Evolutionary conservation across 2,329 filamentous ascomycete species (phyloP), one percentile per base, ranked within the genome.

Genomic region (Samsoniella hepiali): DNA sequence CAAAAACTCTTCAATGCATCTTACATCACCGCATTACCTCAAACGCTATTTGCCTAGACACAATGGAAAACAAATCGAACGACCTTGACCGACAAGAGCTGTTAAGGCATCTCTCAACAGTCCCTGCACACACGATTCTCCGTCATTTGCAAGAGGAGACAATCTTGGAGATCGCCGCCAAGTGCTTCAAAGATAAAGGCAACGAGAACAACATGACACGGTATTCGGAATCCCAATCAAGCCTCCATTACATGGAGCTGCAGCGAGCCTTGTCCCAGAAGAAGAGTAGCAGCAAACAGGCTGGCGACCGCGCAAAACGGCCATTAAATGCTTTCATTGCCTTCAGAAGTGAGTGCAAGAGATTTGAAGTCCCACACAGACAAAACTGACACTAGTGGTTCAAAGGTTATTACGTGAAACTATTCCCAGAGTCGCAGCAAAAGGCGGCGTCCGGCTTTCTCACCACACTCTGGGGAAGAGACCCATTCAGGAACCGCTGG

Each of bases 391-490:
- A 36, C 65, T 8, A 64, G 55, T 42, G 57, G n/a, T 38, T 13
- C 7, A 49, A 8, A 83, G 81, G 75, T 66, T 82, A 79, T 69
- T 82, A 82, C 67, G 72, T 79, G 36, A 69, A 72, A 9, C 71
- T 81, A 10, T 82, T 84, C 67, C 76, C 76, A 8, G 72, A 74
- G 36, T 71, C 76, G 56, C 78, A 78, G 44, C 84, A 85, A 73
- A 84, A 84, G 73, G 74, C 76, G 47, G 80, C 82, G 61, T 86
- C 83, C 47, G 78, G 77, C 15, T 75, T 79, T 65, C 71, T 86
- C 64, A 79, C 75, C 29, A 69, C 72, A 36, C 74, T 84, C 65
- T 86, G 83, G 83, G 71, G 76, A 56, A 72, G 74, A 42, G 82
- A 85, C 66, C 75, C 74, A 54, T 79, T 79, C 73, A 78, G 82